Evolutionary conservation across 371 early-diverging fungal genomes (phyloP).

Genomic region (Syncephalastrum racemosum): DNA sequence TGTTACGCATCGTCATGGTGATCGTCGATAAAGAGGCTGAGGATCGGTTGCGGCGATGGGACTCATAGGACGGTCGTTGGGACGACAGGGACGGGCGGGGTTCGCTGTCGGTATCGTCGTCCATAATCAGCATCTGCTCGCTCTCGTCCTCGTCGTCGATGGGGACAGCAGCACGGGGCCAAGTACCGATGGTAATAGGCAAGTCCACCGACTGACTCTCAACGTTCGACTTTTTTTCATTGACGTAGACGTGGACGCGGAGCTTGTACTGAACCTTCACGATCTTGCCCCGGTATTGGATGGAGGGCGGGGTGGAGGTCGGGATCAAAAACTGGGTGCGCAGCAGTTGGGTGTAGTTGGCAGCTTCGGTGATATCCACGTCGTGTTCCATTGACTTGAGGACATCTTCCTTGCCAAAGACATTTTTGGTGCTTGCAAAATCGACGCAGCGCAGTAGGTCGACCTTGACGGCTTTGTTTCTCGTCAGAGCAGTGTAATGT

Average conservation of each 20-base stretch:
- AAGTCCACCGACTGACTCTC: conserved; percentile 26
- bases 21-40: conserved; percentile 13
- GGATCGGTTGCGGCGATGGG: not conserved
- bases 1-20: conserved; percentile 10
- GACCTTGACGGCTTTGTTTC: conserved; percentile 28
- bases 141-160: conserved; percentile 50
- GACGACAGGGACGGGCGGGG: conserved; percentile 4
- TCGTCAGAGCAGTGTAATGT: conserved; percentile 31
- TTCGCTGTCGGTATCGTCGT: conserved; percentile 1
- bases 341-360: conserved; percentile 25
- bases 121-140: conserved; percentile 17
- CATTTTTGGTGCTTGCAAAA: conserved; percentile 29
- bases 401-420: conserved; percentile 15
- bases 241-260: conserved; percentile 19
- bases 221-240: conserved; percentile 7
- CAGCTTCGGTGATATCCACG: conserved; percentile 18
- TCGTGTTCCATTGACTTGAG: conserved; percentile 21
- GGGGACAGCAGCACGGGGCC: conserved; percentile 46
- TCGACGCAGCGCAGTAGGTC: conserved; percentile 38
- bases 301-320: conserved; percentile 47
- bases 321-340: conserved; percentile 37
- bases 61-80: conserved; percentile 3
- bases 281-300: conserved; percentile 36
- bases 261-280: conserved; percentile 42
- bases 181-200: conserved; percentile 47